Percentiles rank a stretch among this genome's conserved stretches.
Conservation (phyloP, 495 filamentous ascomycete genomes). For the Annulohypoxylon maeteangense region DNA sequence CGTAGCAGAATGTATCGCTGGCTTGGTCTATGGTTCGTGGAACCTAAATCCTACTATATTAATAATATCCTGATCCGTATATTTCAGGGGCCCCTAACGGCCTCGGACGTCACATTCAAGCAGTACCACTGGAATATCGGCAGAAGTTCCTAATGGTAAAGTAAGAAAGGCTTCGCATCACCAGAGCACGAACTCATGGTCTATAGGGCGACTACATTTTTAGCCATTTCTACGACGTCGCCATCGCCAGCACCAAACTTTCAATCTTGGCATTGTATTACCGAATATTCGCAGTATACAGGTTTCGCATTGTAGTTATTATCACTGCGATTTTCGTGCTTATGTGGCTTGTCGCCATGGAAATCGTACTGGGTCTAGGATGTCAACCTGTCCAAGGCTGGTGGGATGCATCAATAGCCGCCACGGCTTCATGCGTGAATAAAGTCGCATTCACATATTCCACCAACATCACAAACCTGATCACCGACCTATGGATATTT, state of each 20-base stretch:
- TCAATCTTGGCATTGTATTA: slow-evolving; percentile 46
- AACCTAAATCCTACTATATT: background rate
- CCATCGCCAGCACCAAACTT: slow-evolving; percentile 47
- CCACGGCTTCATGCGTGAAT: slow-evolving; percentile 47
- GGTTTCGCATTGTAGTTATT: slow-evolving; percentile 29
- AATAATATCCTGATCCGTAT: slow-evolving; percentile 8
- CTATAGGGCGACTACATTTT: slow-evolving; percentile 46
- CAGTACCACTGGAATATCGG: slow-evolving; percentile 13
- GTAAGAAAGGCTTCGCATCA: background rate
- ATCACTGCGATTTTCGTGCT: slow-evolving; percentile 30
- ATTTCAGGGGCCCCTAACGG: slow-evolving; percentile 35
- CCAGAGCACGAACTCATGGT: background rate
- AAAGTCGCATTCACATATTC: slow-evolving; percentile 50
- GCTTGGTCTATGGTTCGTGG: slow-evolving; percentile 41
- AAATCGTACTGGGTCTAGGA: slow-evolving; percentile 41
- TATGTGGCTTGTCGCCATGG: slow-evolving; percentile 45
- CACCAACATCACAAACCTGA: slow-evolving; percentile 52
- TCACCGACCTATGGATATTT: slow-evolving; percentile 54
- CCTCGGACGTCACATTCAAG: slow-evolving; percentile 44
- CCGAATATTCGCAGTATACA: slow-evolving; percentile 39
- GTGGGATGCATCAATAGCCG: slow-evolving; percentile 43
- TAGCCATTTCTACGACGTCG: slow-evolving; percentile 48
- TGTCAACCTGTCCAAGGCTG: slow-evolving; percentile 51
- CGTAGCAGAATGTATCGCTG: slow-evolving; percentile 42
- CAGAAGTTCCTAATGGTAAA: slow-evolving; percentile 38